Percentiles rank a stretch among this genome's conserved stretches.
These are phyloP conservation scores for Epicoccum sorghinum DNA, from an alignment of 2,329 filamentous ascomycete species.

Conservation along the genomic window DNA sequence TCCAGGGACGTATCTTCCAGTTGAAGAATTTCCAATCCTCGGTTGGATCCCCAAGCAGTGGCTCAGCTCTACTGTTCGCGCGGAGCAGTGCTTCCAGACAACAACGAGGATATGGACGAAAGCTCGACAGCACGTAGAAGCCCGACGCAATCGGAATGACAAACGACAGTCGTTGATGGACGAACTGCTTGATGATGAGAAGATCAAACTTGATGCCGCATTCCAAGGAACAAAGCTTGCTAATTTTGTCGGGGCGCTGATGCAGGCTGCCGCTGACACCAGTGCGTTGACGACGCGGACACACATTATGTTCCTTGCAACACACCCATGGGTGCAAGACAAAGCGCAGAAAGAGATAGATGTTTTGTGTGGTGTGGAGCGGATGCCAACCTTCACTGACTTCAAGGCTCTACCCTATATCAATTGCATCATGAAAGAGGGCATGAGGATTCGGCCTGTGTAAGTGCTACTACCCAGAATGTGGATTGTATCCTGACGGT, in stretches of 20 bases:
- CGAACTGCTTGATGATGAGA: conserved; percentile 28
- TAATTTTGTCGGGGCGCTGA: conserved; percentile 28
- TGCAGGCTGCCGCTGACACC: conserved; percentile 34
- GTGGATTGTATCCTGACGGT: not conserved
- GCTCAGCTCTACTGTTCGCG: conserved; percentile 19
- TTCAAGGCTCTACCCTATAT: conserved; percentile 38
- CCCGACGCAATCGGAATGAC: conserved; percentile 26
- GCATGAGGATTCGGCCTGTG: conserved; percentile 32
- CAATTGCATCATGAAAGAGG: conserved; percentile 41
- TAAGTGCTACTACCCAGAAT: conserved; percentile 17
- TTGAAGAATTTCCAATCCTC: conserved; percentile 34
- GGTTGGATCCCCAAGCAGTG: conserved; percentile 28
- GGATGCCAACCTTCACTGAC: conserved; percentile 30
- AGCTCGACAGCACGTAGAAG: conserved; percentile 22
- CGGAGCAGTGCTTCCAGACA: conserved; percentile 21
- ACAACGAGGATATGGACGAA: conserved; percentile 25
- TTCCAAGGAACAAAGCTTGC: conserved; percentile 23
- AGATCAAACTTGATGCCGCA: conserved; percentile 14
- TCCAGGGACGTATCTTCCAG: conserved; percentile 29
- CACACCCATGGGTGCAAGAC: conserved; percentile 27
- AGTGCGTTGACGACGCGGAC: conserved; percentile 24
- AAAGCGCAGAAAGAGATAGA: conserved; percentile 31
- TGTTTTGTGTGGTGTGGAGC: conserved; percentile 21
- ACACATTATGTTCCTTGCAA: conserved; percentile 30
- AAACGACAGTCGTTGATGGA: conserved; percentile 35